A percentile compares a stretch with the other conserved stretches of the same genome.
Conservation (phyloP, 2,329 filamentous ascomycete genomes). For the Neofusicoccum laricinum region DNA sequence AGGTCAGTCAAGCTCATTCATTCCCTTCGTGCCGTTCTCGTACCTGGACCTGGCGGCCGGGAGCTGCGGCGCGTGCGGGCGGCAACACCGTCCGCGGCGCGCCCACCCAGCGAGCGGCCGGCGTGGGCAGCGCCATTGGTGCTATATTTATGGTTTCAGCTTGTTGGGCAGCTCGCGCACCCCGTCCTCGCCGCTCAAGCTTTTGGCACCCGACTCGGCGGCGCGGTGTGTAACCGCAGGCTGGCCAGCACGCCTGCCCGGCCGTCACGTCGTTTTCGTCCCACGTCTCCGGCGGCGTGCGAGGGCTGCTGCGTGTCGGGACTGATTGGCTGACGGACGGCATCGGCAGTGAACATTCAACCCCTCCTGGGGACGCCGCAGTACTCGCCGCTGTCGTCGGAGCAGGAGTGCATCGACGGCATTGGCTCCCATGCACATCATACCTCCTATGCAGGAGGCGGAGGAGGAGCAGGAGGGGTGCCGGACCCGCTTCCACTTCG, state of each 20-base stretch:
- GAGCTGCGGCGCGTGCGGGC: background rate
- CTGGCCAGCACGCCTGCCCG: conserved; percentile 21
- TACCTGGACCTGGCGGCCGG: conserved; percentile 2
- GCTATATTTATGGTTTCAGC: conserved; percentile 15
- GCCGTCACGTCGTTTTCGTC: conserved; percentile 31
- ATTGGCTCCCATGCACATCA: conserved; percentile 46
- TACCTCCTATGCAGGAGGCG: conserved; percentile 39
- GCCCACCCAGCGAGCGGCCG: background rate
- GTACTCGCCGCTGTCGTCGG: conserved; percentile 37
- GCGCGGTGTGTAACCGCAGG: conserved; percentile 36
- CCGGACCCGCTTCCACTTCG: conserved; percentile 50
- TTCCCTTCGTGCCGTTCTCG: conserved; percentile 6
- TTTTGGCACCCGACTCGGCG: conserved; percentile 32
- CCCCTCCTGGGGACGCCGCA: conserved; percentile 43
- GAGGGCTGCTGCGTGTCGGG: conserved; percentile 21
- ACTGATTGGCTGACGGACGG: conserved; percentile 42
- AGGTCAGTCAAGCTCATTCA: conserved; percentile 10
- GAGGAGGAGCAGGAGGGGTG: conserved; percentile 26
- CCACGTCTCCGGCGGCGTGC: conserved; percentile 33
- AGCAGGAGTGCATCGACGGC: conserved; percentile 46
- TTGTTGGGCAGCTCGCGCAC: conserved; percentile 7
- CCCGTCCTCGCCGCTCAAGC: conserved; percentile 1
- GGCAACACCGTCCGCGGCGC: background rate
- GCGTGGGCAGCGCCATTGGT: conserved; percentile 4
- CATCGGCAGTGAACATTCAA: conserved; percentile 40